Conservation (phyloP, 331 rosid genomes). For the Quercus phellos region DNA sequence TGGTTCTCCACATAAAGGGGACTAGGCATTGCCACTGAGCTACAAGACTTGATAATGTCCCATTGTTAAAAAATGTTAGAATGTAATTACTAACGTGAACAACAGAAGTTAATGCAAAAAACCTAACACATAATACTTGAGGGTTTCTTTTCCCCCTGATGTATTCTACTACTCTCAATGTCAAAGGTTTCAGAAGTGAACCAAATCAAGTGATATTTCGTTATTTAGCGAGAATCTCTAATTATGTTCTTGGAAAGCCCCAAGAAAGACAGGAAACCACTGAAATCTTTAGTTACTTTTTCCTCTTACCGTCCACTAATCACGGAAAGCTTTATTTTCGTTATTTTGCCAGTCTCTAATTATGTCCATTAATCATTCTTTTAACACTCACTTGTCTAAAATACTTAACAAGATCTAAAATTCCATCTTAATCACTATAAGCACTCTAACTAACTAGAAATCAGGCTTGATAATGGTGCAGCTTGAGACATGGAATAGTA, state of each 20-base stretch:
- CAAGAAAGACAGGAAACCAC: background rate
- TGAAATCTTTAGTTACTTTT: background rate
- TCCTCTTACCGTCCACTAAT: background rate
- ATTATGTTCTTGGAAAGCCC: background rate
- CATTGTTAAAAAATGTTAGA: background rate
- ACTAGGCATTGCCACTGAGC: no score
- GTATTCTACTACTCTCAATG: background rate
- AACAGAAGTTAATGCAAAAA: background rate
- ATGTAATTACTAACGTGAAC: background rate
- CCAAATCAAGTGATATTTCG: conserved; percentile 7
- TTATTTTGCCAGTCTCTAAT: no score
- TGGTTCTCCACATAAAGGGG: no score
- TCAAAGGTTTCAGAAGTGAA: background rate
- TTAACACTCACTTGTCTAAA: background rate
- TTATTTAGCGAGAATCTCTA: background rate
- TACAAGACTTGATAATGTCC: background rate
- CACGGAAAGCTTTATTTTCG: no score
- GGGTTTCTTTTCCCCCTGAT: background rate
- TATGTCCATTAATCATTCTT: background rate
- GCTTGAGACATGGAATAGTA: background rate
- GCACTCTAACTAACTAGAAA: background rate
- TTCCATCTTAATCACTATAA: background rate
- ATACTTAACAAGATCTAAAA: background rate
- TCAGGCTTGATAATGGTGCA: background rate
- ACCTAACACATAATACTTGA: conserved; percentile 2